A percentile compares a stretch with the other conserved stretches of the same genome.
These are phyloP conservation scores for Cutaneotrichosporon sp. DNA, from an alignment of 1,284 basidiomycete species.

Conservation along the genomic window DNA sequence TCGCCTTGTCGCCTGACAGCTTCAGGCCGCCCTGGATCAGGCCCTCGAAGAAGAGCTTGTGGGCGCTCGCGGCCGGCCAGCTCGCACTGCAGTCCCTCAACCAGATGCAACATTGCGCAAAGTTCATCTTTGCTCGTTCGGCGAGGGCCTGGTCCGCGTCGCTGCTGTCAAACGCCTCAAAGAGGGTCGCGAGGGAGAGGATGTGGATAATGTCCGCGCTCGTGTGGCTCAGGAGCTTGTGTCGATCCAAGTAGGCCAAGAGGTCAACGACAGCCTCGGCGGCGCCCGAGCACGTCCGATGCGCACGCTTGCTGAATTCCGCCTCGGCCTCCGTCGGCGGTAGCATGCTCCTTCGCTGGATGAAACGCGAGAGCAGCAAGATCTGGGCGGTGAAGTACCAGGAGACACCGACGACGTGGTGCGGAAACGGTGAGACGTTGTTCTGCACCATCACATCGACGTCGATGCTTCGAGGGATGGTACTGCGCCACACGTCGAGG, in stretches of 20 bases:
- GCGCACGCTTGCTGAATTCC: slow-evolving; percentile 20
- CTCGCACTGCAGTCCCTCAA: slow-evolving; percentile 39
- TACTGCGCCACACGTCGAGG: slow-evolving; percentile 35
- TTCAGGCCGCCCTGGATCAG: slow-evolving; percentile 44
- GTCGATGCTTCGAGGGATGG: slow-evolving; percentile 31
- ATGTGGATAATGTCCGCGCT: slow-evolving; percentile 48
- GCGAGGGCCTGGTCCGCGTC: slow-evolving; percentile 28
- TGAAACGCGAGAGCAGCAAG: slow-evolving; percentile 43
- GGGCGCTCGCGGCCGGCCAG: slow-evolving; percentile 47
- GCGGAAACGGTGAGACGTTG: slow-evolving; percentile 37
- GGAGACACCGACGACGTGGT: slow-evolving; percentile 39
- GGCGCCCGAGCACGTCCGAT: slow-evolving; percentile 42
- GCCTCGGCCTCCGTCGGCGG: slow-evolving; percentile 8
- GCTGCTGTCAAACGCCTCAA: slow-evolving; percentile 36
- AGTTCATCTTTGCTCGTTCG: slow-evolving; percentile 39
- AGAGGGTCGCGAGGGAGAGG: slow-evolving; percentile 42
- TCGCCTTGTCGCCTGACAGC: slow-evolving; percentile 6
- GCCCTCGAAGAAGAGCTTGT: slow-evolving; percentile 49
- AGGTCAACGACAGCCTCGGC: slow-evolving; percentile 40
- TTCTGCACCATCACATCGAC: slow-evolving; percentile 23
- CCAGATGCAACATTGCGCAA: slow-evolving; percentile 49
- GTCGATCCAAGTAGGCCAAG: slow-evolving; percentile 36
- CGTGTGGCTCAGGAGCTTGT: slow-evolving; percentile 35
- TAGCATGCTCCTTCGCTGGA: slow-evolving; percentile 23
- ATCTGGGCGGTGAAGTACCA: slow-evolving; percentile 47